Base-by-base conservation (phyloP, 192 early-diverging fungal genomes). In the Umbelopsis sp. region DNA sequence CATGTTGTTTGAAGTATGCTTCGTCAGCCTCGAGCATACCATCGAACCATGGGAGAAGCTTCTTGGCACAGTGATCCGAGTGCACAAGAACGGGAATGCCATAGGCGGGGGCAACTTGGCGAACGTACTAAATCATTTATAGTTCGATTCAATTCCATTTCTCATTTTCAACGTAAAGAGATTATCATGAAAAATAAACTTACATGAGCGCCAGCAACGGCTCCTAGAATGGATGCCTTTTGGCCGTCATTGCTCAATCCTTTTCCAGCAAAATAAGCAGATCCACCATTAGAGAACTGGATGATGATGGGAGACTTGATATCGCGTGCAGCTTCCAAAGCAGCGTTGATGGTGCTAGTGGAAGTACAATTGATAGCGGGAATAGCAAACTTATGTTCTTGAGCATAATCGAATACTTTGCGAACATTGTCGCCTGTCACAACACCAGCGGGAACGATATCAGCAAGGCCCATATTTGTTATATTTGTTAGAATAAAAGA, bases 51-150 rank as follows among this genome's bases (percentile, higher is more conserved):
- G 94, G 94, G 37, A 98, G 86, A 65, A 98, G 90, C 88, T 97
- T 96, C 82, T 94, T 91, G 79, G 94, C 96, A 84, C 96, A 98
- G 90, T 98, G 96, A 82, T 98, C 96, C 67, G 91, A 92, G 89
- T 97, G 96, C 67, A 95, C 75, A 44, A 91, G 78, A 44, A 92
- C 90, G 66, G 85, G 86, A 71, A 79, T 77, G 66, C 78, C 77
- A 46, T 70, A 79, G 21, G 78, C 70, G 8, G 25, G 44, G 61
- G 78, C 78, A 30, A 79, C 73, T 30, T 70, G 35, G 30, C 78
- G 78, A 4, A 79, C 73, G 22, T 79, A 79, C 58, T 75, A 21
- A 22, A 47, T 30, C 0, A 49, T 46, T 46, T 52, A 21, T 30
- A 30, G 55, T 46, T 66, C 44, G 47, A 46, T n/a, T 20, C 27